Base-by-base conservation (phyloP, 768 basidiomycete species). In the Macrolepiota albuminosa region DNA sequence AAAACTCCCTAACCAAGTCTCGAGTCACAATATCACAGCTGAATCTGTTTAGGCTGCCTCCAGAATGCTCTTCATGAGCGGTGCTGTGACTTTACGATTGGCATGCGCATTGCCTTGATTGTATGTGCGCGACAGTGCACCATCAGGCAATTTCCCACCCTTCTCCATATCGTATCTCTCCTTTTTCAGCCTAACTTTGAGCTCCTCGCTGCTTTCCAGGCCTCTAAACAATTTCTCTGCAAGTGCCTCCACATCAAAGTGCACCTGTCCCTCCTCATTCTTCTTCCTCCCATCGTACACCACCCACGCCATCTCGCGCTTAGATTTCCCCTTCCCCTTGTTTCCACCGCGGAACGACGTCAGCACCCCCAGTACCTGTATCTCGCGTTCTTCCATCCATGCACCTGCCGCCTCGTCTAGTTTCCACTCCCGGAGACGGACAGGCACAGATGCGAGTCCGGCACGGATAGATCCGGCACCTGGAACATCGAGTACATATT, bases 381-480 rank as follows among this genome's bases (percentile, higher is more conserved):
- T 73, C 0, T 74, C 74, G 13, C 84, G 81, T 60, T 89, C 83
- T 9, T 73, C 71, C 82, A 93, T 87, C 85, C 87, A 97, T 31
- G 70, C 71, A 21, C 71, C 55, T 0, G 71, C 71, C 8, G 76
- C 74, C 43, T 76, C 70, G 52, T 78, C 76, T 16, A 82, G 68
- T 37, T 68, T 75, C 85, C 87, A 89, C 1, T 68, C 66, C 52
- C 83, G 76, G 5, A 95, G 78, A 8, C 81, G 78, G 4, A 90
- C 68, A 2, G 94, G 95, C 18, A 98, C 89, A 3, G 93, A 90
- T 1, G 92, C 83, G 13, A 99, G 74, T 6, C 96, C 95, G 1
- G 86, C 86, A 58, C 80, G 82, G 43, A 92, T 75, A 8, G 74
- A n/a, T 68, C 8, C 67, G 60, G 18, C 68, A 70, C 76, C 68